Evolutionary conservation across 352 stramenopile species (phyloP), one percentile per base, ranked within the genome.

Genomic region (Phytophthora rubi): DNA sequence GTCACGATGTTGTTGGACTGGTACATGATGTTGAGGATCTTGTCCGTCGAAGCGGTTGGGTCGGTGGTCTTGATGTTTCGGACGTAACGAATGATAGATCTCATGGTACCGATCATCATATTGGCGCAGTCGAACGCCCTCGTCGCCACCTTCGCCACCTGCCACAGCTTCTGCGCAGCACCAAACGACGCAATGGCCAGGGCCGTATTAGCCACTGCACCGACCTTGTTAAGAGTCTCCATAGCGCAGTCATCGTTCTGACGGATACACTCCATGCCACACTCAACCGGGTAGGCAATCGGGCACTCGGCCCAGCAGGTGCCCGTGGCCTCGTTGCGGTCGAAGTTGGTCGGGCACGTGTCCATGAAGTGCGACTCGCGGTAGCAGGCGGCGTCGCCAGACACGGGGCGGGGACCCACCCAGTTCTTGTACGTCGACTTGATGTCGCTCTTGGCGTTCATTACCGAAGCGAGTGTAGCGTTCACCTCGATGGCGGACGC

Each of bases 251-350:
- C 76, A 30, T 74, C 65, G 74, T 81, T 84, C 60, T 86, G 79
- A 23, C 70, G 76, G 39, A 86, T 68, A 45, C 80, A 88, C 57
- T 88, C 75, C 63, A 82, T 75, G 49, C 71, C 80, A 33, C 80
- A 88, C 51, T 81, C 66, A n/a, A 87, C 77, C 6, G 79, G 79
- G 63, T 87, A 87, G 51, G 80, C 77, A 16, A 87, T 42, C 8
- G 78, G 78, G 35, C 78, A 86, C 63, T 81, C 62, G 9, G 75
- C 69, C 77, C 77, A 85, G 59, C 77, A 85, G 7, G 77, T 79
- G 10, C 48, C 62, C n/a, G 80, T 56, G 4, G n/a, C 33, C 30
- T 81, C 75, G 53, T 81, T 65, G 30, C 59, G 77, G 23, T 71
- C 53, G 65, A 80, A 85, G 37, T 76, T 74, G 6, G 45, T 39